phyloP scores from a whole-genome alignment of 306 rosid species.

The Vigna trinervia region DNA sequence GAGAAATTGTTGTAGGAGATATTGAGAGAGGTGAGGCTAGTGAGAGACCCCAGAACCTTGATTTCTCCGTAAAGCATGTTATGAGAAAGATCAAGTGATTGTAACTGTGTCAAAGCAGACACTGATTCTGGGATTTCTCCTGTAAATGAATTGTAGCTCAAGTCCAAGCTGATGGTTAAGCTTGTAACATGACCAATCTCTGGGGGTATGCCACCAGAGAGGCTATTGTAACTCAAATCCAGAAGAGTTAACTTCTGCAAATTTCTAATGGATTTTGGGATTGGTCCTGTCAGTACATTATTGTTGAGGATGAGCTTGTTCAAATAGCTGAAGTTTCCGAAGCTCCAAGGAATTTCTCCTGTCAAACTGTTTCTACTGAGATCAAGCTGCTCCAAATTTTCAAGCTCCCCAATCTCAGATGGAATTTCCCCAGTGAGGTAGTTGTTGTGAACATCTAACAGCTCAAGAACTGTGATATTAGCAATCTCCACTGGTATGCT shows the following conservation, averaged over 20 bases:
- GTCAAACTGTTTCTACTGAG: conserved; percentile 84
- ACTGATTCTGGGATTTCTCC: conserved; percentile 86
- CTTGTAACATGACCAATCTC: conserved; percentile 85
- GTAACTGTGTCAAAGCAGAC: conserved; percentile 75
- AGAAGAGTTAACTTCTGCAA: conserved; percentile 83
- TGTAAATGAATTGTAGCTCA: conserved; percentile 72
- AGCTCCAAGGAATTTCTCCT: conserved; percentile 80
- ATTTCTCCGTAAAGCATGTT: conserved; percentile 74
- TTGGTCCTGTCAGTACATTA: conserved; percentile 72
- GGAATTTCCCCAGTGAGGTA: conserved; percentile 81
- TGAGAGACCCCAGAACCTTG: conserved; percentile 72
- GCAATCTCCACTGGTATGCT: conserved; percentile 81
- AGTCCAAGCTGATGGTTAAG: conserved; percentile 87
- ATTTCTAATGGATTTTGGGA: conserved; percentile 73
- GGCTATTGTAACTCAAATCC: conserved; percentile 87
- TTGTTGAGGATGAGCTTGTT: conserved; percentile 90
- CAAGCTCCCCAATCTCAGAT: conserved; percentile 74
- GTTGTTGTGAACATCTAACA: conserved; percentile 85
- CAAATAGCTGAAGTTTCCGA: conserved; percentile 91
- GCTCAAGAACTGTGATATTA: conserved; percentile 88
- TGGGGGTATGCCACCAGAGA: conserved; percentile 76
- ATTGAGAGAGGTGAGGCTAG: conserved; percentile 83
- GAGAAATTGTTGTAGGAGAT: conserved; percentile 91
- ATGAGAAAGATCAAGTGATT: conserved; percentile 87
- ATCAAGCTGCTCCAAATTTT: conserved; percentile 93